Evolutionary conservation across 208 protist species (phyloP).

Genomic region (Leishmania arabica): DNA sequence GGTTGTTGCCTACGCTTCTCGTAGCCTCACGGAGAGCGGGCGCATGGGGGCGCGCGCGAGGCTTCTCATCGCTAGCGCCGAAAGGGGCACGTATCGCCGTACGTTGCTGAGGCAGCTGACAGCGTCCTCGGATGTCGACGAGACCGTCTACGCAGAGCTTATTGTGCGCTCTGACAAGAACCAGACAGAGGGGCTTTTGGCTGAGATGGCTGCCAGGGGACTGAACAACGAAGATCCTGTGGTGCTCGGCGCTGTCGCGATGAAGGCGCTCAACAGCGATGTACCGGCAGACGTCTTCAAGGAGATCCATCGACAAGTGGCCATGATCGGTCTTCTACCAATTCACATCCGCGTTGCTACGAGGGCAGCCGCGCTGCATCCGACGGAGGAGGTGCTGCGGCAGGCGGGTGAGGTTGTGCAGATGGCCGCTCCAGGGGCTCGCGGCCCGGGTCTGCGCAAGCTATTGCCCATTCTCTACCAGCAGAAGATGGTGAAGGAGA

Average conservation of each 20-base stretch:
- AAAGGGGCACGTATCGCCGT: conserved; percentile 45
- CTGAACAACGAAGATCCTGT: conserved; percentile 77
- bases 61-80: conserved; percentile 48
- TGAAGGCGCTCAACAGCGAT: conserved; percentile 54
- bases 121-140: conserved; percentile 64
- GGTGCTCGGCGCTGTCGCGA: conserved; percentile 57
- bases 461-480: conserved; percentile 69
- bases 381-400: conserved; percentile 40
- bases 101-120: conserved; percentile 64
- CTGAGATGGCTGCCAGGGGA: conserved; percentile 63
- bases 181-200: conserved; percentile 53
- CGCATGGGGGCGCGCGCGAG: conserved; percentile 49
- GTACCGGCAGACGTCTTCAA: conserved; percentile 52
- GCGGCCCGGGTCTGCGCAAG: conserved; percentile 42
- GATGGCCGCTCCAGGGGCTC: conserved; percentile 27
- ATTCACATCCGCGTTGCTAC: conserved; percentile 53
- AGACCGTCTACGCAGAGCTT: conserved; percentile 73
- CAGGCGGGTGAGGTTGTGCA: conserved; percentile 44
- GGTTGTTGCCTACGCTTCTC: conserved; percentile 43
- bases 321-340: conserved; percentile 51
- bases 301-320: conserved; percentile 68
- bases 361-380: conserved; percentile 35
- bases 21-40: conserved; percentile 45
- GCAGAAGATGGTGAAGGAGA: conserved; percentile 60
- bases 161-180: conserved; percentile 53